Conservation (phyloP, 2,329 filamentous ascomycete genomes). For the Chrysoporthe puriensis region DNA sequence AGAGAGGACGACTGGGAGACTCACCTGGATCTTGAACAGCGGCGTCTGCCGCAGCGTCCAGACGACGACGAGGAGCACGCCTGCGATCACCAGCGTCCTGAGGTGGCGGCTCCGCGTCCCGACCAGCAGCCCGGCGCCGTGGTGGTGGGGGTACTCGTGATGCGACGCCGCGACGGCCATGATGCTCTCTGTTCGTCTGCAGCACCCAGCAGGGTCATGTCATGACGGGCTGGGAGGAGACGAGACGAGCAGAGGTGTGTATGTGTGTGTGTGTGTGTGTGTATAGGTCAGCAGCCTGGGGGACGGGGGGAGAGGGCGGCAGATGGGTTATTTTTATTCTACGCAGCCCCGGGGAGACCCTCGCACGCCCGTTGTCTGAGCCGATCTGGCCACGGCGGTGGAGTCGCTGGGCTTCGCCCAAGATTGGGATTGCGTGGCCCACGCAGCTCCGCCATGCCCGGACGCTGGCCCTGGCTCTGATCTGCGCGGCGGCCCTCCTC, state of each 20-base stretch:
- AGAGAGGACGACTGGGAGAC: not conserved
- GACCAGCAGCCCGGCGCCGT: constrained; percentile 20
- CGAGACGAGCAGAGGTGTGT: not conserved
- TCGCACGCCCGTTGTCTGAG: not conserved
- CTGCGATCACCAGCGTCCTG: constrained; percentile 23
- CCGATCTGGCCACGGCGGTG: not conserved
- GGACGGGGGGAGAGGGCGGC: not conserved
- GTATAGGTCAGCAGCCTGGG: not conserved
- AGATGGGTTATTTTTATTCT: not conserved
- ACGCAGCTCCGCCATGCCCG: not conserved
- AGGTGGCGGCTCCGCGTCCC: constrained; percentile 22
- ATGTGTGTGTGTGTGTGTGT: not conserved
- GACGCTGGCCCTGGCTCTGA: not conserved
- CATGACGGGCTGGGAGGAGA: not conserved
- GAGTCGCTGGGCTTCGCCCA: not conserved
- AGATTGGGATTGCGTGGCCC: constrained; percentile 6
- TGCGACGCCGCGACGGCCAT: constrained; percentile 19
- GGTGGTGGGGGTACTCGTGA: not conserved
- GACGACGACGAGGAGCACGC: constrained; percentile 21
- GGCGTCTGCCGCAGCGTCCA: constrained; percentile 23
- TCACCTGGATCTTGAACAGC: constrained; percentile 13
- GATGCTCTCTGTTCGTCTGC: constrained; percentile 3
- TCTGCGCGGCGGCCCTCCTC: not conserved
- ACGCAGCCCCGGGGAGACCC: not conserved
- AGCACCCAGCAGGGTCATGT: not conserved